These are phyloP conservation scores for Xylaria palmicola DNA, from an alignment of 495 filamentous ascomycete species.

Conservation along the genomic window DNA sequence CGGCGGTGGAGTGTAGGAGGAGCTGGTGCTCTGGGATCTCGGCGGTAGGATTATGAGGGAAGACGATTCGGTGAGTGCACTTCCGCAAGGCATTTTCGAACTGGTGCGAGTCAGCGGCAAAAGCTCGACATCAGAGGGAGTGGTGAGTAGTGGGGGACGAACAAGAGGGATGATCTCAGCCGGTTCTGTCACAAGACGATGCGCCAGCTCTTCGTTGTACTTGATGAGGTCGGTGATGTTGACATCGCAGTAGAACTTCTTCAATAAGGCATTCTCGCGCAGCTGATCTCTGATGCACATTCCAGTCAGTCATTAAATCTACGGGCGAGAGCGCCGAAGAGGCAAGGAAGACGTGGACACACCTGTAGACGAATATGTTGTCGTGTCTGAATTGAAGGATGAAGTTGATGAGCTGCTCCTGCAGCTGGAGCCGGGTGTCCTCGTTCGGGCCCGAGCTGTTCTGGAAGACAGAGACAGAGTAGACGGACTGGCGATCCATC, in stretches of 20 bases:
- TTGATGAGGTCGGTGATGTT: constrained; percentile 95
- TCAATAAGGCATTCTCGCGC: constrained; percentile 90
- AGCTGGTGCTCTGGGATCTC: constrained; percentile 88
- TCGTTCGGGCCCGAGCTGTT: constrained; percentile 56
- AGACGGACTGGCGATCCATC: constrained; percentile 90
- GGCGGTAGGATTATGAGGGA: constrained; percentile 65
- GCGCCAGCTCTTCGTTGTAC: constrained; percentile 94
- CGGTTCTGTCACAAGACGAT: constrained; percentile 86
- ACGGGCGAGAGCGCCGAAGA: too few relatives aligned
- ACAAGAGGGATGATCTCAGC: constrained; percentile 91
- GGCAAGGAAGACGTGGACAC: constrained; percentile 17
- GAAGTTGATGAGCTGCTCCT: constrained; percentile 71
- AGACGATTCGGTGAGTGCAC: constrained; percentile 90
- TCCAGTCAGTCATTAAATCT: constrained; percentile 24
- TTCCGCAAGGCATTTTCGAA: constrained; percentile 88
- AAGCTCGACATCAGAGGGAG: not conserved
- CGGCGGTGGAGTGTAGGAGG: constrained; percentile 87
- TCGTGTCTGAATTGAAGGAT: constrained; percentile 94
- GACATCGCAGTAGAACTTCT: constrained; percentile 95
- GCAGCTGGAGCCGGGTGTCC: constrained; percentile 56
- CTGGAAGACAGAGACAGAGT: constrained; percentile 76
- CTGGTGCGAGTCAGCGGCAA: constrained; percentile 43
- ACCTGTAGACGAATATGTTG: constrained; percentile 96
- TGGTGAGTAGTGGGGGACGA: constrained; percentile 26
- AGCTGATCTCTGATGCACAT: constrained; percentile 74